Conservation (phyloP, 805 yeast species). For the Lipomyces starkeyi region DNA sequence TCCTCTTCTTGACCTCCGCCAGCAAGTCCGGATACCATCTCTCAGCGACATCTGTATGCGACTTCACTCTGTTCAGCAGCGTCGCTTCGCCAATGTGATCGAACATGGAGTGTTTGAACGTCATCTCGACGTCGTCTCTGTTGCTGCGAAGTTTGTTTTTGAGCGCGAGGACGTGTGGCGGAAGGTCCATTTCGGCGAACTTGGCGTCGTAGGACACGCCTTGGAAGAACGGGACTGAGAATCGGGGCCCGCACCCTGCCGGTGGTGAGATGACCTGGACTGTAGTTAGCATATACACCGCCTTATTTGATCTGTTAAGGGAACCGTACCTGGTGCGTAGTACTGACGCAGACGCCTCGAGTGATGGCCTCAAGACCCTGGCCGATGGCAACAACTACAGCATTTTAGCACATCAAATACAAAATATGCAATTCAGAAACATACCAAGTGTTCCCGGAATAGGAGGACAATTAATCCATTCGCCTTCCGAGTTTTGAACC, state of each 20-base stretch:
- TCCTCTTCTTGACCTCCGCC: constrained; percentile 18
- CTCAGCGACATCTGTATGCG: constrained; percentile 51
- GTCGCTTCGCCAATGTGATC: constrained; percentile 50
- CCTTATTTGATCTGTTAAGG: constrained; percentile 50
- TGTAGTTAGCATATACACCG: constrained; percentile 24
- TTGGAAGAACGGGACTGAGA: constrained; percentile 57
- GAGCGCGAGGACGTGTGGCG: constrained; percentile 21
- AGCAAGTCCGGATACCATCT: constrained; percentile 50
- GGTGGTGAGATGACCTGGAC: constrained; percentile 48
- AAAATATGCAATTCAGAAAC: not conserved
- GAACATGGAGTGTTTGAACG: constrained; percentile 33
- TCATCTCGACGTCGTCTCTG: constrained; percentile 31
- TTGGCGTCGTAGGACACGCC: constrained; percentile 42
- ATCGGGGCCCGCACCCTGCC: constrained; percentile 43
- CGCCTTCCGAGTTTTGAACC: constrained; percentile 60
- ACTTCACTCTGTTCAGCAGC: constrained; percentile 50
- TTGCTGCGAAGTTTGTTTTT: constrained; percentile 20
- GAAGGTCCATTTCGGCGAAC: constrained; percentile 30
- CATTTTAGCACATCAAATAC: not conserved
- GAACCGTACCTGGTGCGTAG: constrained; percentile 52
- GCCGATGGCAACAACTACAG: constrained; percentile 62
- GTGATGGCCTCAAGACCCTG: constrained; percentile 67
- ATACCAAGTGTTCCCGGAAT: constrained; percentile 43
- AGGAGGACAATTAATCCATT: constrained; percentile 63
- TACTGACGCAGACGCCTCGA: constrained; percentile 63